These are phyloP conservation scores for Gracilariopsis chorda DNA, from an alignment of 23 red algal species.

Conservation along the genomic window DNA sequence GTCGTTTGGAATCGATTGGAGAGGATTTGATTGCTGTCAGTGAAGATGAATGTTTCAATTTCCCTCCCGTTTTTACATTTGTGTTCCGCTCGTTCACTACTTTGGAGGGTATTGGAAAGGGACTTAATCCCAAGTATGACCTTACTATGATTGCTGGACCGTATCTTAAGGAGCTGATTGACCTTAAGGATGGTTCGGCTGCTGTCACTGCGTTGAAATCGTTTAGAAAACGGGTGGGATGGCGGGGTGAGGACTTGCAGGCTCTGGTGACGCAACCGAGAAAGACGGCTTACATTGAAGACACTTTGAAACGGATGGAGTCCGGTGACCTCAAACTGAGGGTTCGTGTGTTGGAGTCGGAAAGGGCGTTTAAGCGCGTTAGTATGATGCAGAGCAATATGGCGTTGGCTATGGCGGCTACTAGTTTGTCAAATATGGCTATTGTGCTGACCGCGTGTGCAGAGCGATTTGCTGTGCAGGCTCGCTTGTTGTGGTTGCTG, in stretches of 20 bases:
- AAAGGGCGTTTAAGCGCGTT: constrained; percentile 70
- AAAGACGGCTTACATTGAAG: constrained; percentile 82
- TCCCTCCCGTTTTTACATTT: constrained; percentile 92
- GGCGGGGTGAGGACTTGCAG: constrained; percentile 67
- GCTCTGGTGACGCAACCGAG: constrained; percentile 76
- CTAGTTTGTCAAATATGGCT: constrained; percentile 68
- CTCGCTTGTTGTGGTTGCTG: constrained; percentile 56
- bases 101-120: constrained; percentile 86
- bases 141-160: constrained; percentile 80
- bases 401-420: constrained; percentile 56
- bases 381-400: constrained; percentile 70
- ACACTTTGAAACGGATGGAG: constrained; percentile 77
- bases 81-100: constrained; percentile 94
- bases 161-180: constrained; percentile 86
- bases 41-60: constrained; percentile 88
- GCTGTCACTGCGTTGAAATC: constrained; percentile 69
- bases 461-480: constrained; percentile 61
- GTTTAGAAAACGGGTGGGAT: constrained; percentile 70
- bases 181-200: constrained; percentile 86
- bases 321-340: constrained; percentile 77
- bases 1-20: constrained; percentile 71
- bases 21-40: constrained; percentile 79
- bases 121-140: constrained; percentile 76
- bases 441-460: constrained; percentile 52
- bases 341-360: constrained; percentile 78